A percentile compares a stretch with the other conserved stretches of the same genome.
phyloP scores from a whole-genome alignment of 371 early-diverging fungal genomes.

The Mortierella sp. region DNA sequence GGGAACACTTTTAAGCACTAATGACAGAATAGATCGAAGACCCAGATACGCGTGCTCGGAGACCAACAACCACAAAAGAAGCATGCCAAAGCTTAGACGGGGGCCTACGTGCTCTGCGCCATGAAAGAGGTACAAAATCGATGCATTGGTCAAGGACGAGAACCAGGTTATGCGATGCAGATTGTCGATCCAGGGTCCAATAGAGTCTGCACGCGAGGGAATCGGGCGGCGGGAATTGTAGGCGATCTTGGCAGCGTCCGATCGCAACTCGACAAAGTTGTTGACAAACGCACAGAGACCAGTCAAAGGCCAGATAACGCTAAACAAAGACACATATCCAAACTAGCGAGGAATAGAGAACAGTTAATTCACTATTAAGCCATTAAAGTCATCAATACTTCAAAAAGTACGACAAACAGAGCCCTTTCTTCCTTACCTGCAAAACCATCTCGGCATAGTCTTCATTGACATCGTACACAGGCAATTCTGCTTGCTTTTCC shows the following conservation, averaged over 20 bases:
- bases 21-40: slow-evolving; percentile 22
- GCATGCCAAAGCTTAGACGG: slow-evolving; percentile 39
- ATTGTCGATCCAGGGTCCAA: slow-evolving; percentile 89
- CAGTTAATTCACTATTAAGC: neutral
- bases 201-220: slow-evolving; percentile 83
- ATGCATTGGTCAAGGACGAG: slow-evolving; percentile 81
- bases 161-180: slow-evolving; percentile 75
- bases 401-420: neutral
- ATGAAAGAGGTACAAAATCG: slow-evolving; percentile 78
- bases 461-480: slow-evolving; percentile 84
- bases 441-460: slow-evolving; percentile 95
- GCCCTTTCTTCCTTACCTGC: slow-evolving; percentile 64
- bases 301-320: slow-evolving; percentile 86
- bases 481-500: slow-evolving; percentile 67
- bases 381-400: neutral
- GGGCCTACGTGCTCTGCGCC: slow-evolving; percentile 30
- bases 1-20: slow-evolving; percentile 46
- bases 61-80: slow-evolving; percentile 34
- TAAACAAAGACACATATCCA: slow-evolving; percentile 90
- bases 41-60: slow-evolving; percentile 52
- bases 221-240: slow-evolving; percentile 74
- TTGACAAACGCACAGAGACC: slow-evolving; percentile 84
- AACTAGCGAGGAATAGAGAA: slow-evolving; percentile 24
- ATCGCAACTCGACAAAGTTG: slow-evolving; percentile 90
- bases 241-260: slow-evolving; percentile 91